Percentiles rank a stretch among this genome's conserved stretches.
Conservation (phyloP, 2,329 filamentous ascomycete genomes). For the Clonostachys solani region DNA sequence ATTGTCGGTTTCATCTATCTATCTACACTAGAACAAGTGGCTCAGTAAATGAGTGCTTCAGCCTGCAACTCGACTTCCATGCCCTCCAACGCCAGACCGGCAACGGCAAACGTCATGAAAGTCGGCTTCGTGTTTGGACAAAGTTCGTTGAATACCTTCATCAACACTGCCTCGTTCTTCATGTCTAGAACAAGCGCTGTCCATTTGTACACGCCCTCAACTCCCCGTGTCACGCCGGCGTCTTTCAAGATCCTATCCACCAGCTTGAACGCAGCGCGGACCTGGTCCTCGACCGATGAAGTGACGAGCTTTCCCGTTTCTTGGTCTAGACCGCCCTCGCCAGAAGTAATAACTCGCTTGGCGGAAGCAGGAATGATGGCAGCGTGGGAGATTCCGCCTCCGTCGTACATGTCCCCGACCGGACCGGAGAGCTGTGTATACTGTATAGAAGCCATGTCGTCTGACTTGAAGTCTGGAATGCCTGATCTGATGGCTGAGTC, state of each 20-base stretch:
- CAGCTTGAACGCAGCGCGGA: conserved; percentile 8
- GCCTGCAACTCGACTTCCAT: conserved; percentile 9
- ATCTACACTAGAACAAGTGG: too few relatives aligned
- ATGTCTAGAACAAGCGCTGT: conserved; percentile 4
- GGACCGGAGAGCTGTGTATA: neutral
- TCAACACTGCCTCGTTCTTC: conserved; percentile 7
- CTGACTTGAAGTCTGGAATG: too few relatives aligned
- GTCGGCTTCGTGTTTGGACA: conserved; percentile 7
- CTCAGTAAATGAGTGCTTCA: conserved; percentile 8
- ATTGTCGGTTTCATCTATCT: neutral
- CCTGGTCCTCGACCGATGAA: conserved; percentile 4
- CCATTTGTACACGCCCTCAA: conserved; percentile 7
- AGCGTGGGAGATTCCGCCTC: conserved; percentile 4
- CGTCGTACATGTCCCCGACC: neutral
- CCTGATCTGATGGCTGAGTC: too few relatives aligned
- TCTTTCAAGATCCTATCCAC: conserved; percentile 7
- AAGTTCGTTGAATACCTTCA: conserved; percentile 3
- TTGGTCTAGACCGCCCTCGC: conserved; percentile 8
- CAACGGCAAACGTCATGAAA: conserved; percentile 8
- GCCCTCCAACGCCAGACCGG: conserved; percentile 6
- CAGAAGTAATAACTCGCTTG: conserved; percentile 5
- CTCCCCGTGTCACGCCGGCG: conserved; percentile 5
- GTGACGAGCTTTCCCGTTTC: conserved; percentile 8
- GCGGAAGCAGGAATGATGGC: conserved; percentile 4
- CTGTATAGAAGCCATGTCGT: too few relatives aligned